Conservation (phyloP, 2,329 filamentous ascomycete genomes). For the Dactylonectria estremocensis region DNA sequence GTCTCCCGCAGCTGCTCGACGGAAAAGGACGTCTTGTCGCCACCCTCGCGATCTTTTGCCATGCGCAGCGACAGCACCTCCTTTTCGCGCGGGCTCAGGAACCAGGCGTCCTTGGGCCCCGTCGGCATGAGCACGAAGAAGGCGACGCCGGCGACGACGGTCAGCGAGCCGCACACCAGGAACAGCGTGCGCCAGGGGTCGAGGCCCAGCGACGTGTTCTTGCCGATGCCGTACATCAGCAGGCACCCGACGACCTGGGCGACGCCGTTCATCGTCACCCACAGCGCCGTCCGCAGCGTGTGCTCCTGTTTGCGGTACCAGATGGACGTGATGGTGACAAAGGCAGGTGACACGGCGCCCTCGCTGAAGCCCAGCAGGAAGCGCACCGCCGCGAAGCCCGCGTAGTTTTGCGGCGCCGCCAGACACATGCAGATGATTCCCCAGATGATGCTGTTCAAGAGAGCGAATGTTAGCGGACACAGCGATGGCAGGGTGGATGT, state of each 20-base stretch:
- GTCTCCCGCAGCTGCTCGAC: constrained; percentile 60
- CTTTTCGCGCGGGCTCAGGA: constrained; percentile 60
- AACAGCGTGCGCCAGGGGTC: constrained; percentile 65
- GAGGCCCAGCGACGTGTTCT: constrained; percentile 51
- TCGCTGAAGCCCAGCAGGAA: constrained; percentile 59
- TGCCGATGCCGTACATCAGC: constrained; percentile 57
- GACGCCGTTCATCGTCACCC: constrained; percentile 33
- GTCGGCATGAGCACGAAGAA: constrained; percentile 65
- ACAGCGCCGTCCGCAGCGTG: constrained; percentile 28
- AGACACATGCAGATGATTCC: constrained; percentile 61
- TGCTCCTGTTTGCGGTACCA: constrained; percentile 35
- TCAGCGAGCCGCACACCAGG: constrained; percentile 65
- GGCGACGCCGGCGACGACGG: constrained; percentile 57
- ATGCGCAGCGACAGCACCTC: constrained; percentile 56
- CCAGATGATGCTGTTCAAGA: constrained; percentile 56
- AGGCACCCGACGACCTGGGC: constrained; percentile 31
- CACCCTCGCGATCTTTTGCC: constrained; percentile 51
- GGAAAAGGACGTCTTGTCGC: constrained; percentile 60
- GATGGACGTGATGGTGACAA: constrained; percentile 32
- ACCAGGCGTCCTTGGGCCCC: constrained; percentile 64
- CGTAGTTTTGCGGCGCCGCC: constrained; percentile 57
- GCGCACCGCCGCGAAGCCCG: constrained; percentile 56
- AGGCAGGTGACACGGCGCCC: constrained; percentile 29
- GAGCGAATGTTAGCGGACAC: neutral
- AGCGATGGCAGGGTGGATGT: too few relatives aligned